phyloP scores from a whole-genome alignment of 192 early-diverging fungal genomes.

The Backusella australiensis region DNA sequence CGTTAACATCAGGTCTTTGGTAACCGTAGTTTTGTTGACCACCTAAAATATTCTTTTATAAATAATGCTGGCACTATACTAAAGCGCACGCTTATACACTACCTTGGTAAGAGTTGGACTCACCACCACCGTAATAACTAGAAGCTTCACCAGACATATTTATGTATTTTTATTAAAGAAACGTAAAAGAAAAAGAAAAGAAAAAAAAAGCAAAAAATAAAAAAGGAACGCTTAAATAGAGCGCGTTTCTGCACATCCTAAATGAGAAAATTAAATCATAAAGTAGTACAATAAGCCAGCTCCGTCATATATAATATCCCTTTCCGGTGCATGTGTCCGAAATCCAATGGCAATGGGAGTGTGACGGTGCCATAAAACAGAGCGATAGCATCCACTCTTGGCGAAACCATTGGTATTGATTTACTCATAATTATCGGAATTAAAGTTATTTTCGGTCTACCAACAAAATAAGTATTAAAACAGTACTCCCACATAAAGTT shows the following conservation, averaged over 20 bases:
- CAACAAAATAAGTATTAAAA: background rate
- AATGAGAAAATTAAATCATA: background rate
- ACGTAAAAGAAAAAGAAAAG: background rate
- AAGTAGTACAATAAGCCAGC: background rate
- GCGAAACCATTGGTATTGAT: background rate
- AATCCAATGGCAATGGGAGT: background rate
- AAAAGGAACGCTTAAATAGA: background rate
- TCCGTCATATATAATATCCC: background rate
- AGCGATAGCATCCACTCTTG: background rate
- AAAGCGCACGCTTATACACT: background rate
- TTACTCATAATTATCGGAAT: background rate
- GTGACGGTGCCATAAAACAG: background rate
- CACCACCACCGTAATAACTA: background rate
- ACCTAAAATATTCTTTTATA: background rate
- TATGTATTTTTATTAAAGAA: background rate
- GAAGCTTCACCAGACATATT: slow-evolving; percentile 3
- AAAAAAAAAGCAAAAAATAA: background rate
- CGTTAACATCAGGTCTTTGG: background rate
- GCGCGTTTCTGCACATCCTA: background rate
- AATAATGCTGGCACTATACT: background rate
- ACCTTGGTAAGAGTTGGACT: background rate
- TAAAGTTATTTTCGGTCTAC: slow-evolving; percentile 1
- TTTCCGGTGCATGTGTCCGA: slow-evolving; percentile 4
- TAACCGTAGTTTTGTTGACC: background rate
- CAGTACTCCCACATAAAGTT: background rate